phyloP scores from a whole-genome alignment of 805 yeast species.

The Hanseniaspora thailandica region DNA sequence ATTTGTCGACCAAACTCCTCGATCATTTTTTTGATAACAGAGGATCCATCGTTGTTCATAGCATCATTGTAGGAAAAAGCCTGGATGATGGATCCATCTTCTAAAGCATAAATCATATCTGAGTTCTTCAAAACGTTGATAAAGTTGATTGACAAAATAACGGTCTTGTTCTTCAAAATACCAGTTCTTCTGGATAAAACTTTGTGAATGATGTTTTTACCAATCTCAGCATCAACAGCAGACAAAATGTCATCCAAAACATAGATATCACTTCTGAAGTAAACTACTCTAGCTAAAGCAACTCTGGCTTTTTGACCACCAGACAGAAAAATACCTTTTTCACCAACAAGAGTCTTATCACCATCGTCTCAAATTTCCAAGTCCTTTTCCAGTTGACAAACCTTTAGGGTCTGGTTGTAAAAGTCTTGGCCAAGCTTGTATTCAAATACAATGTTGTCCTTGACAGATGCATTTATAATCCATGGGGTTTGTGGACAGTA shows the following conservation, averaged over 20 bases:
- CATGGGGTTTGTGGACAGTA: conserved; percentile 52
- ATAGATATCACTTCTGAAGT: conserved; percentile 46
- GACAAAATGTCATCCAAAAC: conserved; percentile 54
- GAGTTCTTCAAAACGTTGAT: conserved; percentile 47
- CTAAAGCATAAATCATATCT: conserved; percentile 47
- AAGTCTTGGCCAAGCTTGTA: conserved; percentile 33
- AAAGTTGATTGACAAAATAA: conserved; percentile 48
- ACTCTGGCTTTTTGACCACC: conserved; percentile 58
- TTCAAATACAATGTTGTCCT: conserved; percentile 43
- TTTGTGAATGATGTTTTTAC: conserved; percentile 39
- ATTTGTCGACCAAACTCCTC: conserved; percentile 25
- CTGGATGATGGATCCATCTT: conserved; percentile 45
- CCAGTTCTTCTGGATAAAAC: conserved; percentile 39
- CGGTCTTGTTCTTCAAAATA: conserved; percentile 40
- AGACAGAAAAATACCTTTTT: conserved; percentile 47
- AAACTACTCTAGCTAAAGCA: conserved; percentile 58
- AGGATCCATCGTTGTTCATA: conserved; percentile 26
- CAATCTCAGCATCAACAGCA: conserved; percentile 66
- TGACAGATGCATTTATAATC: conserved; percentile 42
- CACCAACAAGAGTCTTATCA: conserved; percentile 46
- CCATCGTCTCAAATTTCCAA: conserved; percentile 40
- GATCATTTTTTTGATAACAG: conserved; percentile 27
- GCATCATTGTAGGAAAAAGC: conserved; percentile 43
- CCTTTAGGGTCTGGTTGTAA: conserved; percentile 35
- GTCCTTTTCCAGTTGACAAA: conserved; percentile 41